Evolutionary conservation across 768 basidiomycete genomes (phyloP), one percentile per base, ranked within the genome.

Genomic region (Collybiopsis luxurians): DNA sequence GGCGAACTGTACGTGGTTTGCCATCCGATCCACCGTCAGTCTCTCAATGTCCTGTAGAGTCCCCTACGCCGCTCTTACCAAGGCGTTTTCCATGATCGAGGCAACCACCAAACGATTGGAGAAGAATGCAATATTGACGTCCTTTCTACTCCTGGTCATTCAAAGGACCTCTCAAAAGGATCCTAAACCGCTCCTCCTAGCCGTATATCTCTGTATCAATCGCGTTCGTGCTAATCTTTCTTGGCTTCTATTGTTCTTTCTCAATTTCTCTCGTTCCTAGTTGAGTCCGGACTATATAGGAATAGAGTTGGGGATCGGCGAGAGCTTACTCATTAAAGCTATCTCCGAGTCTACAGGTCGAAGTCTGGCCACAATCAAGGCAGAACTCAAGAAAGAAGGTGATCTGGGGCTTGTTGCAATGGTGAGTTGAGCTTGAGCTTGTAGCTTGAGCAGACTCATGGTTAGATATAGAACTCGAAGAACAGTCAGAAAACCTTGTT

Each of bases 401-500:
- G 97, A 99, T 67, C 76, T 99, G 6, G 97, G 97, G 7, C 77
- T 95, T 27, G 96, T 99, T 1, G 97, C 97, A n/a, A 94, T 90
- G 90, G 95, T 87, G 55, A 63, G 81, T 60, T 55, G 19, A 21
- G 53, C 36, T 23, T 54, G 45, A 24, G 19, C 31, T 44, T 47
- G 13, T 28, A 21, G 27, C 6, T 56, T 51, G 52, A 38, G 56
- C 55, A 11, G 50, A 38, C 12, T 36, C 39, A 28, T 56, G 50
- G 3, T 13, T 9, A 12, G 43, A 36, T 31, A 2, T 62, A 98
- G 95, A 93, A 87, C 65, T 98, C 95, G 17, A 92, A 95, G 74
- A 92, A 90, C 64, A 87, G 81, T 59, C 96, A 98, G 71, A 92
- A 90, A 69, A 94, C 92, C 1, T 73, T 99, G 51, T 97, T 96